These are phyloP conservation scores for Citrus glauca DNA, from an alignment of 345 rosid genomes.

Conservation along the genomic window DNA sequence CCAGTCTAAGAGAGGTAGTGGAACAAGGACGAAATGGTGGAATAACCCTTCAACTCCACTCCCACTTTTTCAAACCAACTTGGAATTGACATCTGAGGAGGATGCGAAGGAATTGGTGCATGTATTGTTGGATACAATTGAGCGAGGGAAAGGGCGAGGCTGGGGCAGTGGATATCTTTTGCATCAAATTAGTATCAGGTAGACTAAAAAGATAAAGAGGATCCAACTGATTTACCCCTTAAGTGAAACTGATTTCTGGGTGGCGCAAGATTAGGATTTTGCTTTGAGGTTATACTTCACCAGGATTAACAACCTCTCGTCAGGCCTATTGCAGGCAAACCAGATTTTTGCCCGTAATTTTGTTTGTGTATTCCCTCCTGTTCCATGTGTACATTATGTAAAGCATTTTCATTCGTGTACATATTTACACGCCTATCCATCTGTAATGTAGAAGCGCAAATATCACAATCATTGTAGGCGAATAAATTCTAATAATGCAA, in stretches of 20 bases:
- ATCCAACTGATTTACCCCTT: not conserved
- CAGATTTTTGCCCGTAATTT: not conserved
- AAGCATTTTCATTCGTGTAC: not conserved
- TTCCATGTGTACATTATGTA: not conserved
- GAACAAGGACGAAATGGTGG: slow-evolving; percentile 48
- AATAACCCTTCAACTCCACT: slow-evolving; percentile 47
- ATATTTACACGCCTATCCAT: not conserved
- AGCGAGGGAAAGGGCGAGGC: slow-evolving; percentile 53
- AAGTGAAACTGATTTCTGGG: not conserved
- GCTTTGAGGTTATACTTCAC: not conserved
- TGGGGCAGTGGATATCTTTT: slow-evolving; percentile 51
- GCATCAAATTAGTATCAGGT: slow-evolving; percentile 39
- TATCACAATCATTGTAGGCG: not conserved
- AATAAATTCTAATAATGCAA: not conserved
- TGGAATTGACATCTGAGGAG: slow-evolving; percentile 54
- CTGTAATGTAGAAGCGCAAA: not conserved
- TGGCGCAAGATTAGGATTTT: not conserved
- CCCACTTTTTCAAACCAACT: slow-evolving; percentile 67
- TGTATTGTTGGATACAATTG: slow-evolving; percentile 55
- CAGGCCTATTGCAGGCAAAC: not conserved
- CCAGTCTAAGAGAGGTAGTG: slow-evolving; percentile 41
- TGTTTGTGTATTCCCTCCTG: not conserved
- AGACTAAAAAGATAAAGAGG: not conserved
- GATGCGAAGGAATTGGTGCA: slow-evolving; percentile 48
- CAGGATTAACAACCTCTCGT: not conserved